These are phyloP conservation scores for Coemansia sp. DNA, from an alignment of 192 early-diverging fungal genomes.

Conservation along the genomic window DNA sequence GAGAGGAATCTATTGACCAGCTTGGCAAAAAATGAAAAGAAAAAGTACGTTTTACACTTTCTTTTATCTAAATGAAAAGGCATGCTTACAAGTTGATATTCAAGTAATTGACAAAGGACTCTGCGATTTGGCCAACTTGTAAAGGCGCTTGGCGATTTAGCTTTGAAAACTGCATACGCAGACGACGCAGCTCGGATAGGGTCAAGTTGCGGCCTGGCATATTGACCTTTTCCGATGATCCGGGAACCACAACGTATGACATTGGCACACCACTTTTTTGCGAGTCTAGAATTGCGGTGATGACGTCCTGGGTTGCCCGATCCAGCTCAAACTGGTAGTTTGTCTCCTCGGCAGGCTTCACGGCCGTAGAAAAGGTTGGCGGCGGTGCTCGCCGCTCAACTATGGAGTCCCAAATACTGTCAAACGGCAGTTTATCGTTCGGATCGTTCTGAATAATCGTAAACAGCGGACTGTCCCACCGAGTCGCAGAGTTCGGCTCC, in stretches of 20 bases:
- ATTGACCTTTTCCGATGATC: slow-evolving; percentile 34
- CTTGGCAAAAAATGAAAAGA: not conserved
- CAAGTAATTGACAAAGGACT: slow-evolving; percentile 89
- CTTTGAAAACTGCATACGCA: slow-evolving; percentile 77
- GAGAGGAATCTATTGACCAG: not conserved
- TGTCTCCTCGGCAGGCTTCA: slow-evolving; percentile 85
- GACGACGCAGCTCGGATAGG: slow-evolving; percentile 74
- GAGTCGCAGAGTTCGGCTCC: slow-evolving; percentile 84
- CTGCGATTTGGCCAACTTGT: slow-evolving; percentile 66
- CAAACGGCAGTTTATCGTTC: slow-evolving; percentile 54
- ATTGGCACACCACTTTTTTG: slow-evolving; percentile 67
- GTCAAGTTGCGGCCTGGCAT: slow-evolving; percentile 75
- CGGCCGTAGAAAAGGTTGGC: slow-evolving; percentile 84
- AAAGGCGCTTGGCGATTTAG: slow-evolving; percentile 87
- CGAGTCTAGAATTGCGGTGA: slow-evolving; percentile 70
- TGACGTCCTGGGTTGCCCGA: slow-evolving; percentile 72
- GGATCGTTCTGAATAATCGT: slow-evolving; percentile 74
- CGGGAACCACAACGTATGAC: slow-evolving; percentile 58
- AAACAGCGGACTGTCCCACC: slow-evolving; percentile 98
- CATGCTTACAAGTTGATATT: slow-evolving; percentile 70
- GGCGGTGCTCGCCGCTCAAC: slow-evolving; percentile 69
- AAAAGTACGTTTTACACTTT: not conserved
- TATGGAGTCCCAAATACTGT: slow-evolving; percentile 73
- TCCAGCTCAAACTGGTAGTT: slow-evolving; percentile 94
- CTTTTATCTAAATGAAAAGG: not conserved